These are phyloP conservation scores for Microstegium vimineum DNA, from an alignment of 176 grass and related monocot species.

Conservation along the genomic window DNA sequence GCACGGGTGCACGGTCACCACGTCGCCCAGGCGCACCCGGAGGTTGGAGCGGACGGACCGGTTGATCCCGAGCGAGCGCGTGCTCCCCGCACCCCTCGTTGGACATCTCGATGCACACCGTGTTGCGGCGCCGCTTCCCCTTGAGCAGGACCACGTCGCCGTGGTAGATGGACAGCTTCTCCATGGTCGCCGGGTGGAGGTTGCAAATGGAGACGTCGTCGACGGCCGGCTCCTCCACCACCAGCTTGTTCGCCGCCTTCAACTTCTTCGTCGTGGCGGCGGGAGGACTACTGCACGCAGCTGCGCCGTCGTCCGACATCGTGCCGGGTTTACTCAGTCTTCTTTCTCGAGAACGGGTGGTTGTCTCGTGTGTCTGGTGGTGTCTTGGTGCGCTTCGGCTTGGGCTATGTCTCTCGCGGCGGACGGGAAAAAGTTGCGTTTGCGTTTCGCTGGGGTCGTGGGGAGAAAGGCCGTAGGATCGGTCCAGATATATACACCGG, in stretches of 20 bases:
- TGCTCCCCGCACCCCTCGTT: slow-evolving; percentile 51
- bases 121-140: slow-evolving; percentile 63
- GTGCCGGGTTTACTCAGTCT: too few relatives aligned
- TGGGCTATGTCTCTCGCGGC: too few relatives aligned
- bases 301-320: neutral
- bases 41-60: slow-evolving; percentile 49
- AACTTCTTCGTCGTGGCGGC: slow-evolving; percentile 7
- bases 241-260: slow-evolving; percentile 45
- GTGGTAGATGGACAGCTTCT: slow-evolving; percentile 43
- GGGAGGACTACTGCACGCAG: neutral
- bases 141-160: slow-evolving; percentile 58
- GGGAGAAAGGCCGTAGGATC: too few relatives aligned
- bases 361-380: too few relatives aligned
- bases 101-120: slow-evolving; percentile 38
- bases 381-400: too few relatives aligned
- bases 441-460: too few relatives aligned
- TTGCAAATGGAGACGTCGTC: slow-evolving; percentile 48
- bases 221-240: slow-evolving; percentile 43
- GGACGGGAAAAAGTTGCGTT: too few relatives aligned
- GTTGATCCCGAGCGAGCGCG: slow-evolving; percentile 43
- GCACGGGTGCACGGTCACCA: slow-evolving; percentile 58
- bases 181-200: slow-evolving; percentile 52
- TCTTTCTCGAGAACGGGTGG: too few relatives aligned
- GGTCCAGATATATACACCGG: too few relatives aligned
- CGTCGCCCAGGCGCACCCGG: slow-evolving; percentile 54